Base-by-base conservation (phyloP, 805 yeast genomes). In the Isabelozyma pseudorhagii region DNA sequence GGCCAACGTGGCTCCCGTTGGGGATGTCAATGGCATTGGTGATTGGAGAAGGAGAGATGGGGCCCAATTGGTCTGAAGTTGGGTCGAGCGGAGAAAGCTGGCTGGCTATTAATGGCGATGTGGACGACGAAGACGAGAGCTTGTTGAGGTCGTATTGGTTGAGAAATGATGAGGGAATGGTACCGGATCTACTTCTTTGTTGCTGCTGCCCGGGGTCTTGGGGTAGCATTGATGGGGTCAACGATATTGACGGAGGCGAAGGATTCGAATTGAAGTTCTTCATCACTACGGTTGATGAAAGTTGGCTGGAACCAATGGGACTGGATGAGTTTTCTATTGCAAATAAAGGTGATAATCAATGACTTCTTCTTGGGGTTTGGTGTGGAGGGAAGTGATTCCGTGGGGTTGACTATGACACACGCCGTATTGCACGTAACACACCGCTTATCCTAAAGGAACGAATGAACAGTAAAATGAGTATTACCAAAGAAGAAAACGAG, bases 141-240 rank as follows among this genome's bases (percentile, higher is more conserved):
- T 40, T 44, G 49, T 13, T 15, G 3, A 21, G 7, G 18, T 40
- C 39, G 21, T 13, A 9, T 15, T 42, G 47, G 38, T 58, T 56
- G 44, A 63, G 50, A 50, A 84, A 75, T 44, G 85, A 69, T 17
- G 91, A 83, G 8, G 94, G 93, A 44, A 88, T 69, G 11, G 96
- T 88, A 2, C 94, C 94, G 2, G 94, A 87, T 54, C 96, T 77
- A 42, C 87, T 82, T 53, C 94, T 77, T 74, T 55, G 55, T 66
- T 57, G 29, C 66, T 58, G 50, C 69, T 17, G 38, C 14, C 14
- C 14, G 40, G 18, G 40, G 21, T 38, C 40, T 15, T 38, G 17
- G 40, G 15, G 18, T n/a, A 38, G 40, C 40, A 38, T 50, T 13
- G 67, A 61, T 13, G 68, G 63, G 9, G 71, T 64, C 42, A 67